These are phyloP conservation scores for Pleurotus ostreatus DNA, from an alignment of 768 basidiomycete species.

Conservation along the genomic window DNA sequence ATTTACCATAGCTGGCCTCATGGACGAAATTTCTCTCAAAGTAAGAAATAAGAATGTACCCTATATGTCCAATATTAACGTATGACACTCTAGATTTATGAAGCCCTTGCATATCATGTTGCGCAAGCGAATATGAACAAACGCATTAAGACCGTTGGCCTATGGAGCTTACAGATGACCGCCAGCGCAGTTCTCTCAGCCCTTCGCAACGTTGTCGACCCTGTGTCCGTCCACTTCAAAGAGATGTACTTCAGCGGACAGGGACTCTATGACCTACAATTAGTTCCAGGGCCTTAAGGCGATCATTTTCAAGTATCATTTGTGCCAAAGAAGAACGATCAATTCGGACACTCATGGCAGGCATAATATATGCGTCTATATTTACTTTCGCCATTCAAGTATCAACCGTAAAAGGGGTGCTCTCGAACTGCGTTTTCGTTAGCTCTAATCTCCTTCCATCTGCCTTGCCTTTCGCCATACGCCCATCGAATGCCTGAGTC, in stretches of 20 bases:
- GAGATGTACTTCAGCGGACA: constrained; percentile 38
- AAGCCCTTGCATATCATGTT: constrained; percentile 93
- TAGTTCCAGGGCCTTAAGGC: not conserved
- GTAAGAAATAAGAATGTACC: constrained; percentile 28
- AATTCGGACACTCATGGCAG: not conserved
- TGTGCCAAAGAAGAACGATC: not conserved
- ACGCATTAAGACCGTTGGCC: constrained; percentile 83
- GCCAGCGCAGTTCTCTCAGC: constrained; percentile 82
- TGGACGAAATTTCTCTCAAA: constrained; percentile 87
- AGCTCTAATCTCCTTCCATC: not conserved
- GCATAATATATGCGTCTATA: not conserved
- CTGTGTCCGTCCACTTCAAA: constrained; percentile 43
- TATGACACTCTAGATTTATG: constrained; percentile 60
- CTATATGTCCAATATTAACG: constrained; percentile 6
- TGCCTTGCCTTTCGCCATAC: not conserved
- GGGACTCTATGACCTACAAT: constrained; percentile 15
- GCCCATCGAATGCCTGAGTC: not conserved
- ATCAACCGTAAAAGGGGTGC: not conserved
- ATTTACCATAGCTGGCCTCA: constrained; percentile 70
- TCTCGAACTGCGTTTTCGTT: not conserved
- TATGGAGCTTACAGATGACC: constrained; percentile 95
- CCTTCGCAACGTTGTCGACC: constrained; percentile 74
- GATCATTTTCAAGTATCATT: not conserved
- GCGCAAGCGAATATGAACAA: constrained; percentile 86
- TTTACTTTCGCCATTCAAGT: not conserved